Evolutionary conservation across 2,329 filamentous ascomycete genomes (phyloP).

Genomic region (Alternaria hordeiaustralica): DNA sequence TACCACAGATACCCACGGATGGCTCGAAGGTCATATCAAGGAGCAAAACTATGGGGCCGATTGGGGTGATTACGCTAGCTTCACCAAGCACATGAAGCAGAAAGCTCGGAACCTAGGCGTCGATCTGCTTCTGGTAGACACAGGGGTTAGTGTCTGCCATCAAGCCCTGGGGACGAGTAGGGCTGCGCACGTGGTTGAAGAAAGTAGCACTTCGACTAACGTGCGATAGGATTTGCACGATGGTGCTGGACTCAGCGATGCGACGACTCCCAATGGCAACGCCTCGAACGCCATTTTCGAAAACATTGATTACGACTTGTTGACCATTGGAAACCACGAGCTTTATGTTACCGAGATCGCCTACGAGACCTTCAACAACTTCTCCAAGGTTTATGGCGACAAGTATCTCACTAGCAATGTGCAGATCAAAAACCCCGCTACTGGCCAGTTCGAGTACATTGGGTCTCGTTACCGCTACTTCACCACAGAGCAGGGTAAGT

Average conservation of each 20-base stretch:
- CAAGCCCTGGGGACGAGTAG: not conserved
- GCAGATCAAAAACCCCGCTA: conserved; percentile 55
- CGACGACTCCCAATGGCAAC: conserved; percentile 63
- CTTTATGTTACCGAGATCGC: conserved; percentile 68
- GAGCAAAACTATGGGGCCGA: conserved; percentile 70
- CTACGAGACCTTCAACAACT: conserved; percentile 66
- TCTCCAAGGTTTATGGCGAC: conserved; percentile 64
- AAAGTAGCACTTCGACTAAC: not conserved
- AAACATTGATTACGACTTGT: conserved; percentile 60
- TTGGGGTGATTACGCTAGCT: conserved; percentile 70
- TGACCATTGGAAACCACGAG: conserved; percentile 69
- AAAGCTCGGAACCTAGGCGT: conserved; percentile 64
- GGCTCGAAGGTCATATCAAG: conserved; percentile 67
- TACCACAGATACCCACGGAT: conserved; percentile 68
- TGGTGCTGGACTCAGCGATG: conserved; percentile 68
- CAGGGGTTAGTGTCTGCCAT: conserved; percentile 50
- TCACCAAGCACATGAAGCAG: conserved; percentile 65
- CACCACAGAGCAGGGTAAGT: conserved; percentile 53
- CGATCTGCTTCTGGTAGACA: conserved; percentile 67
- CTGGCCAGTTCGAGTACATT: conserved; percentile 54
- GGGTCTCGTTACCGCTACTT: conserved; percentile 59
- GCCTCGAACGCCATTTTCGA: conserved; percentile 62
- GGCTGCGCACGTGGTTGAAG: not conserved
- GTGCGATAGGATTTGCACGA: conserved; percentile 65
- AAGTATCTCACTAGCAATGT: conserved; percentile 63